Conservation (phyloP, 2,329 filamentous ascomycete genomes). For the Cladosporium halotolerans region DNA sequence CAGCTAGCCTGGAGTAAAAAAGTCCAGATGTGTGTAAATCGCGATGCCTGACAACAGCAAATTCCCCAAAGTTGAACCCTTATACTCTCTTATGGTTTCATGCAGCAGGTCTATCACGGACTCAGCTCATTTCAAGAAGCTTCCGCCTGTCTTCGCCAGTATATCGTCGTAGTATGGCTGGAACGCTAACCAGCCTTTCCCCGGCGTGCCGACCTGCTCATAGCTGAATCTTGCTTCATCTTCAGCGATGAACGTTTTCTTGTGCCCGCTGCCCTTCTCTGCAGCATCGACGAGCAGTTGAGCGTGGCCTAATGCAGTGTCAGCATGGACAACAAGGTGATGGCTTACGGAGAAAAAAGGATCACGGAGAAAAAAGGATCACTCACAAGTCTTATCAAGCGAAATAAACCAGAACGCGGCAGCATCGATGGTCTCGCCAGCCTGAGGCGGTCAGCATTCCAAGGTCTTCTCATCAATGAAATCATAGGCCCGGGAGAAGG, state of each 20-base stretch:
- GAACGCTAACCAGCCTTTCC: constrained; percentile 50
- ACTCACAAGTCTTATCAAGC: constrained; percentile 38
- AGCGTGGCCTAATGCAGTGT: constrained; percentile 25
- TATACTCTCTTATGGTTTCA: too few relatives aligned
- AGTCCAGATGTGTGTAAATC: too few relatives aligned
- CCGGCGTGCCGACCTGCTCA: constrained; percentile 39
- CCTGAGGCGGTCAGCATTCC: constrained; percentile 12
- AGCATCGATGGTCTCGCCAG: constrained; percentile 36
- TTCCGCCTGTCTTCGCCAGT: constrained; percentile 45
- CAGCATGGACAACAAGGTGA: not conserved
- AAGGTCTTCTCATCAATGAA: not conserved
- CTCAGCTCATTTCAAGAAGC: constrained; percentile 37
- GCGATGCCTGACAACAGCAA: too few relatives aligned
- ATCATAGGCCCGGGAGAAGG: not conserved
- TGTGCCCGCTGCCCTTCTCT: constrained; percentile 32
- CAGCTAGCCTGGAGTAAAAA: too few relatives aligned
- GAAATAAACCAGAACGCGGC: constrained; percentile 43
- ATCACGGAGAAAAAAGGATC: not conserved
- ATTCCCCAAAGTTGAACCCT: too few relatives aligned
- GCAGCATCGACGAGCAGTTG: constrained; percentile 41
- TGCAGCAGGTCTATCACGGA: not conserved
- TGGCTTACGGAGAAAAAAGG: not conserved
- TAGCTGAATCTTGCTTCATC: constrained; percentile 36
- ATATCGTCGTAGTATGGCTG: constrained; percentile 51
- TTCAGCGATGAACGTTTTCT: constrained; percentile 37